phyloP scores from a whole-genome alignment of 75 land plant species.

The Gnetum montanum region DNA sequence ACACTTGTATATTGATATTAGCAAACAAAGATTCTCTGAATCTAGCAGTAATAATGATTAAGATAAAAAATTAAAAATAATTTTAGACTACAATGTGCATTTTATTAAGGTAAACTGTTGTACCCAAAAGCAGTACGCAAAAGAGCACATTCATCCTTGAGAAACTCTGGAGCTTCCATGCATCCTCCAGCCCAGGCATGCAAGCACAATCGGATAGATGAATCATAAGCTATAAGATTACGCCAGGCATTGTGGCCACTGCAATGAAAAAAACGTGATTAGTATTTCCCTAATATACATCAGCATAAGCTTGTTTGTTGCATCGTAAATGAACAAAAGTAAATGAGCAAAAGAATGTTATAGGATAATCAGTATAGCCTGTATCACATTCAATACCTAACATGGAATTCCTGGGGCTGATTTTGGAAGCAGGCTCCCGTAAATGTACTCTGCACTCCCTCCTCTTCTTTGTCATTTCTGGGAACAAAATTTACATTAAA shows the following conservation, averaged over 20 bases:
- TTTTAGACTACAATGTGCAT: too few species aligned
- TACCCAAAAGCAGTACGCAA: conserved; percentile 81
- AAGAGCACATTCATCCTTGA: conserved; percentile 59
- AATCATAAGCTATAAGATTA: conserved; percentile 75
- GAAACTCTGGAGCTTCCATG: conserved; percentile 74
- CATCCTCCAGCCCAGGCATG: conserved; percentile 75
- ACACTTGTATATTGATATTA: too few species aligned
- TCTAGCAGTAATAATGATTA: too few species aligned
- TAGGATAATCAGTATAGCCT: too few species aligned
- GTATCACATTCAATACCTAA: too few species aligned
- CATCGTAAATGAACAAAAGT: too few species aligned
- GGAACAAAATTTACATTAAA: too few species aligned
- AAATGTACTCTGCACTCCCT: conserved; percentile 11
- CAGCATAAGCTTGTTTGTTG: too few species aligned
- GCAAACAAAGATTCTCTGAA: too few species aligned
- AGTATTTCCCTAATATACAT: too few species aligned
- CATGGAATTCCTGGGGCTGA: conserved; percentile 12
- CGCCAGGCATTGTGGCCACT: conserved; percentile 84
- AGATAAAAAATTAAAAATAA: too few species aligned
- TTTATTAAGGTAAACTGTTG: background rate
- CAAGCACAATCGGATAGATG: conserved; percentile 67
- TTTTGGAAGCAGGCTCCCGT: conserved; percentile 12
- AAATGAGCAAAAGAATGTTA: too few species aligned
- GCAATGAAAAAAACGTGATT: conserved; percentile 6
- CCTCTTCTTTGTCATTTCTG: conserved; percentile 6